Evolutionary conservation across 768 basidiomycete genomes (phyloP), one percentile per base, ranked within the genome.

Genomic region (Tremella mesenterica): DNA sequence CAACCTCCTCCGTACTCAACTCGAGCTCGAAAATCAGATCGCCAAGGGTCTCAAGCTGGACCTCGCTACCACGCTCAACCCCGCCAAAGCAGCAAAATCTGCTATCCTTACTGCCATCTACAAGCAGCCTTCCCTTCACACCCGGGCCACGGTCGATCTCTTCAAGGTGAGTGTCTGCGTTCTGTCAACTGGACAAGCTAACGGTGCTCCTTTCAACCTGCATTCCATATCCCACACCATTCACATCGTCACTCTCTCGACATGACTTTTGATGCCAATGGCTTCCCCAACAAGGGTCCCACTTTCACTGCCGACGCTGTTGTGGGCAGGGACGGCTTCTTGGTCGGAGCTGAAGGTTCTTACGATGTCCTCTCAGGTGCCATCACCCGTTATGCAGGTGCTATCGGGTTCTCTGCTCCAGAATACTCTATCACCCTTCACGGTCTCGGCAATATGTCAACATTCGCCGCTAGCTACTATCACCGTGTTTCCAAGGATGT

Each of bases 21-120:
- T 96, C 61, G 95, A 99, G 80, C 79, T 97, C 72, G 91, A 97
- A 76, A 91, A 96, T 79, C 84, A 90, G 78, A 81, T 97, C 73
- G 89, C 93, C 67, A 86, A 91, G 78, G 95, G 93, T 58, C 83
- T 99, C 78, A 99, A 99, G 80, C 78, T 99, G 71, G 93, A 96
- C 74, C 74, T 96, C 52, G 78, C 78, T 70, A 85, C 88, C 61
- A 80, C 84, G 38, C 81, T 99, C 62, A 78, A 83, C 63, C 90
- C 93, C 43, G 86, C 88, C 70, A 92, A 89, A 76, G 82, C 83
- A 69, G 77, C 65, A 64, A 96, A 92, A 80, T 80, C 82, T 27
- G 89, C 91, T 50, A 76, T 90, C 65, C 73, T 95, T 65, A 85
- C 82, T 68, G 79, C 86, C 58, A 79, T 81, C 75, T 96, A 90